Base-by-base conservation (phyloP, 768 basidiomycete species). In the Sporobolomyces phaffii region DNA sequence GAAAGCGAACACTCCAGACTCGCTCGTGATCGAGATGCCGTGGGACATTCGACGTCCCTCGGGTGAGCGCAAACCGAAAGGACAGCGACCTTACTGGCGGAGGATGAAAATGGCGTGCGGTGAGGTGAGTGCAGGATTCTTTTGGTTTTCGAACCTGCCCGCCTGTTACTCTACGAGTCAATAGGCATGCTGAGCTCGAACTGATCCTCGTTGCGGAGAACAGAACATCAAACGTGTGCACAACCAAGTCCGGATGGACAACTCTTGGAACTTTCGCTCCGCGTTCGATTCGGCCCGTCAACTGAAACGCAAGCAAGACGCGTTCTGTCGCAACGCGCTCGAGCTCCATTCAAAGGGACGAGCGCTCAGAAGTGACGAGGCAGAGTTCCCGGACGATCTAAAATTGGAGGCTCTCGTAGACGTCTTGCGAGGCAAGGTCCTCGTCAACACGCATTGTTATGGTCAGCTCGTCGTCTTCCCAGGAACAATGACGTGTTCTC, bases 11-110 rank as follows among this genome's bases (percentile, higher is more conserved):
- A 86, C 86, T 0, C 82, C 86, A 0, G 83, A 82, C 20, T 83
- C 86, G 0, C 83, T 86, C 79, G 80, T 89, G 5, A 79, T 91
- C 20, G 90, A 92, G 56, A 85, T 88, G 0, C 89, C 90, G 0
- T 84, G 82, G 67, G 78, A 81, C 38, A 80, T 86, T 59, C 58
- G 65, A 64, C 49, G 74, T 70, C 45, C 72, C 75, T 69, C 36
- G n/a, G 79, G 85, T 57, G 76, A 84, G 68, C 76, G 79, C 41
- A 75, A 80, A 48, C 69, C 78, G 28, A 82, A 83, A 17, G 81
- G 83, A 22, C 79, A 85, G 31, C 31, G 54, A 24, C 47, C 57
- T 45, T 40, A 40, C 20, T 56, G 50, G 61, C 28, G 56, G 2
- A 41, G 65, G 29, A 60, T 68, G 43, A 66, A 72, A 43, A 53